These are phyloP conservation scores for Sanghuangporus weigelae DNA, from an alignment of 1,284 basidiomycete genomes.

Conservation along the genomic window DNA sequence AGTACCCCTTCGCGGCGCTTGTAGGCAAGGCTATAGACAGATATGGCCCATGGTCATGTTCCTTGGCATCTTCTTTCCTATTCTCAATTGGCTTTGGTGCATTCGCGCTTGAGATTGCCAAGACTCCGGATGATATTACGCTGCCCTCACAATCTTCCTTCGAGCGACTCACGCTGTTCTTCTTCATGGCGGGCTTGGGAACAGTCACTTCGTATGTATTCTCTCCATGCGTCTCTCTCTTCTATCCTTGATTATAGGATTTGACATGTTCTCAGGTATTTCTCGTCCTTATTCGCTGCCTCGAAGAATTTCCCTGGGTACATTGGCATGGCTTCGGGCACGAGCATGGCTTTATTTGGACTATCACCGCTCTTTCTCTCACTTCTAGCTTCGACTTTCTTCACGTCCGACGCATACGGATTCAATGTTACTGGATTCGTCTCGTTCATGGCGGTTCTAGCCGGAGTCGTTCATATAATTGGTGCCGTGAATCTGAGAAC, in stretches of 20 bases:
- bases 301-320: slow-evolving; percentile 61
- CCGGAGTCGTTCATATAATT: slow-evolving; percentile 47
- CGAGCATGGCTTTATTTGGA: slow-evolving; percentile 66
- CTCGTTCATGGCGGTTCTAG: slow-evolving; percentile 48
- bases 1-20: slow-evolving; percentile 60
- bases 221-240: background rate
- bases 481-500: slow-evolving; percentile 43
- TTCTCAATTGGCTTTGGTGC: slow-evolving; percentile 56
- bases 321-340: slow-evolving; percentile 60
- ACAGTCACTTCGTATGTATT: slow-evolving; percentile 64
- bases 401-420: slow-evolving; percentile 42
- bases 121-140: slow-evolving; percentile 34
- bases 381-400: slow-evolving; percentile 54
- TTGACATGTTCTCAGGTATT: slow-evolving; percentile 44
- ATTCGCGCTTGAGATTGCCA: slow-evolving; percentile 53
- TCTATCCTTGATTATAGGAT: background rate
- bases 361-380: slow-evolving; percentile 72
- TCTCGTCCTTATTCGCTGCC: slow-evolving; percentile 70
- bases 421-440: slow-evolving; percentile 55
- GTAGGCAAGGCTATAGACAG: slow-evolving; percentile 55
- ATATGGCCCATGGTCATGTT: slow-evolving; percentile 59
- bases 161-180: slow-evolving; percentile 49
- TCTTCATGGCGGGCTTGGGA: slow-evolving; percentile 58
- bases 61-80: slow-evolving; percentile 52
- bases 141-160: slow-evolving; percentile 40